Conservation (phyloP, 2,329 filamentous ascomycete genomes). For the Penicillium polonicum region DNA sequence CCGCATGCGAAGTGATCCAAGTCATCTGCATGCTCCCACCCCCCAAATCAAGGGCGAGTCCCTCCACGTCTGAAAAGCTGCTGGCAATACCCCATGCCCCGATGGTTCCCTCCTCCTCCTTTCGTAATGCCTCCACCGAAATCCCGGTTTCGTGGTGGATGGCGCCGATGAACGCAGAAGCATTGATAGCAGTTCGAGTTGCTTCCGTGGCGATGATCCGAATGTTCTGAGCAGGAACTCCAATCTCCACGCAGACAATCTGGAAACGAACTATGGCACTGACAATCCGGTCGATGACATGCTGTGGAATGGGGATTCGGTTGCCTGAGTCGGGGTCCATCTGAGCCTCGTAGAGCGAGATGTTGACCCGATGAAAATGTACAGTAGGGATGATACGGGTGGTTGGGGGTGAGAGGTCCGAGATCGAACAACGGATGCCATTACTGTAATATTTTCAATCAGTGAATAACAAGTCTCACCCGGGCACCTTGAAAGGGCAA, state of each 20-base stretch:
- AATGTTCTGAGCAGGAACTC: slow-evolving; percentile 62
- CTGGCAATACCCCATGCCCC: slow-evolving; percentile 81
- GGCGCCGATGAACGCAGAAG: slow-evolving; percentile 63
- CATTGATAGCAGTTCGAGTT: slow-evolving; percentile 75
- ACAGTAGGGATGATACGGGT: slow-evolving; percentile 74
- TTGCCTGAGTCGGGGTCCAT: slow-evolving; percentile 36
- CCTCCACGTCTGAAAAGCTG: slow-evolving; percentile 66
- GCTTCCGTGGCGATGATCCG: slow-evolving; percentile 85
- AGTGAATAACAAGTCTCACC: background rate
- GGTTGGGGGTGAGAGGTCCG: slow-evolving; percentile 67
- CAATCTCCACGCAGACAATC: slow-evolving; percentile 65
- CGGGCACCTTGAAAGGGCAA: background rate
- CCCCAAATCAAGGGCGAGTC: slow-evolving; percentile 80
- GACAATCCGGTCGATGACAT: slow-evolving; percentile 64
- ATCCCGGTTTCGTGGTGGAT: slow-evolving; percentile 65
- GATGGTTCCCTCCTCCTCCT: slow-evolving; percentile 74
- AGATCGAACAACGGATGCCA: slow-evolving; percentile 87
- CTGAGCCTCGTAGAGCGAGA: slow-evolving; percentile 82
- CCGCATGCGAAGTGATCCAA: slow-evolving; percentile 58
- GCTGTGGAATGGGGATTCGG: slow-evolving; percentile 54
- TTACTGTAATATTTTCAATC: slow-evolving; percentile 54
- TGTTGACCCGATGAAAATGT: slow-evolving; percentile 71
- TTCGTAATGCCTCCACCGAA: slow-evolving; percentile 69
- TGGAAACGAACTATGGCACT: slow-evolving; percentile 68
- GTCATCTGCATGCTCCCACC: slow-evolving; percentile 68